phyloP scores from a whole-genome alignment of 345 rosid genomes.

The Salix koriyanagi region DNA sequence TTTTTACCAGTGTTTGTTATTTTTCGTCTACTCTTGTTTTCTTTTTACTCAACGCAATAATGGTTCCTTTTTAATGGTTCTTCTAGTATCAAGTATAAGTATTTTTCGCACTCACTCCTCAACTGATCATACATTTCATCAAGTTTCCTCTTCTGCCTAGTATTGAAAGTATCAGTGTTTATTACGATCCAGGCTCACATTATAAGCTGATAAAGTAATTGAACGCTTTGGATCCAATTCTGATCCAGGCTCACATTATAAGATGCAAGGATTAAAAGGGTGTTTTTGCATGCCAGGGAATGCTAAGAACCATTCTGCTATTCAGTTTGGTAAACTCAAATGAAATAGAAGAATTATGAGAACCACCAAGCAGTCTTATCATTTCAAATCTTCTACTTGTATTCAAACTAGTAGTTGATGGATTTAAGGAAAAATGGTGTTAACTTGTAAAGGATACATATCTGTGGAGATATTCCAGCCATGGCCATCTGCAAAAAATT shows the following conservation, averaged over 20 bases:
- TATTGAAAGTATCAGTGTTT: conserved; percentile 8
- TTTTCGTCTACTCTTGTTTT: no score
- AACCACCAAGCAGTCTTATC: not conserved
- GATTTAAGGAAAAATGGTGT: not conserved
- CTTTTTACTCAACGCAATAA: no score
- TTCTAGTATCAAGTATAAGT: no score
- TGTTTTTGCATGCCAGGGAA: not conserved
- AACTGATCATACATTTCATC: no score
- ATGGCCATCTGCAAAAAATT: conserved; percentile 67
- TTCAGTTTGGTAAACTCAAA: not conserved
- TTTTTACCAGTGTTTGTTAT: no score
- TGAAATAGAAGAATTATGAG: not conserved
- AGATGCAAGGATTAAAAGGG: not conserved
- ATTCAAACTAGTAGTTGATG: not conserved
- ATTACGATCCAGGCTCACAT: conserved; percentile 8
- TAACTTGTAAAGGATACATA: conserved; percentile 54
- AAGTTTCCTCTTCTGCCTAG: conserved; percentile 85
- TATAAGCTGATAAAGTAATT: not conserved
- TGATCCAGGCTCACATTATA: no score
- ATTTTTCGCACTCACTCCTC: no score
- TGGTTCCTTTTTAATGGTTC: no score
- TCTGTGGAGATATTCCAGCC: conserved; percentile 93
- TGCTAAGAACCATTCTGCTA: not conserved
- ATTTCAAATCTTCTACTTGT: not conserved
- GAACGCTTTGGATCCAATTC: not conserved